Conservation (phyloP, 192 early-diverging fungal species). For the Coemansia umbellata region DNA sequence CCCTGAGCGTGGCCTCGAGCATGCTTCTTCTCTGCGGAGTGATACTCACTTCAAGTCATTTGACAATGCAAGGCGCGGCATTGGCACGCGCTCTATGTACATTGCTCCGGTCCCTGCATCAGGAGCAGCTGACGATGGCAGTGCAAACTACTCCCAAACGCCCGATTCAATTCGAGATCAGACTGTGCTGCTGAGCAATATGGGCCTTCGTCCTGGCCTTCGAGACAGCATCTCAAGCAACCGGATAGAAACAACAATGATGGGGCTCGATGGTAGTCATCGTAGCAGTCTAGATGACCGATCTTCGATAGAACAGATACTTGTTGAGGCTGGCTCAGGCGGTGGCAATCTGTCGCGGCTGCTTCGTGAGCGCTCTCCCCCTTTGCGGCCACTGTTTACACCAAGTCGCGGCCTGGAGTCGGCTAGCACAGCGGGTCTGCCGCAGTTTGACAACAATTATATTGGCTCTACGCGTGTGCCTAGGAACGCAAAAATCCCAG, state of each 20-base stretch:
- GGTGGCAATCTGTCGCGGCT: constrained; percentile 36
- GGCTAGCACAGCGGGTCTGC: constrained; percentile 1
- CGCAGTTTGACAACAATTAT: constrained; percentile 29
- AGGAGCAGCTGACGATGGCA: not conserved
- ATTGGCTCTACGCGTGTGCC: constrained; percentile 30
- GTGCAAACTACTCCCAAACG: constrained; percentile 42
- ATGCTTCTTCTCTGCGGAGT: constrained; percentile 20
- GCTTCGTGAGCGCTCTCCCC: constrained; percentile 31
- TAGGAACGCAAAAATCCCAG: constrained; percentile 31
- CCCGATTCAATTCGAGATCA: constrained; percentile 46
- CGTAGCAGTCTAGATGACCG: constrained; percentile 30
- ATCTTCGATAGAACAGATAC: constrained; percentile 40
- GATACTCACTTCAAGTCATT: constrained; percentile 7
- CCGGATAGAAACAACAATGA: constrained; percentile 3
- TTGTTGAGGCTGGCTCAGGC: constrained; percentile 13
- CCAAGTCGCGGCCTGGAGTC: not conserved
- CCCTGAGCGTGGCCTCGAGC: constrained; percentile 13
- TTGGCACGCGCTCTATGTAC: constrained; percentile 25
- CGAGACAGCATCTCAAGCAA: constrained; percentile 21
- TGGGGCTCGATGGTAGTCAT: constrained; percentile 13
- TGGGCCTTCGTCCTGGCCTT: constrained; percentile 16
- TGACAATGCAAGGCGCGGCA: constrained; percentile 19
- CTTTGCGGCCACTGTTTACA: not conserved
- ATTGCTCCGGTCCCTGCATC: constrained; percentile 1
- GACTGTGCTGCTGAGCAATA: constrained; percentile 42